Conservation (phyloP, 2,329 filamentous ascomycete species). For the Xenoacremonium recifei region DNA sequence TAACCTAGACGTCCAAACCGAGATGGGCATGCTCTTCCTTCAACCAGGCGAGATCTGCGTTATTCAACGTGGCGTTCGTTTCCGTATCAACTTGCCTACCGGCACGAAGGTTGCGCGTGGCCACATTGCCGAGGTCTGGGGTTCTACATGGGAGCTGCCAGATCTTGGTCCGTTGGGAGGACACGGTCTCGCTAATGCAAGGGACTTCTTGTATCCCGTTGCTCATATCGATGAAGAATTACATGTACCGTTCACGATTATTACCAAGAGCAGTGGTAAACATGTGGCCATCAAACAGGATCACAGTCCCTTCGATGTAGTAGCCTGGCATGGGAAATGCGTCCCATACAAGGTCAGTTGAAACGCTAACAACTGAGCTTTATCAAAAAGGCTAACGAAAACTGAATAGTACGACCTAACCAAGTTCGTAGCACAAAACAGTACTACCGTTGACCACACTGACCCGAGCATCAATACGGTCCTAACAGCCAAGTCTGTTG, state of each 20-base stretch:
- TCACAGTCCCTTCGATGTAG: slow-evolving; percentile 73
- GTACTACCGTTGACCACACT: slow-evolving; percentile 48
- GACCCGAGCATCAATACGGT: slow-evolving; percentile 43
- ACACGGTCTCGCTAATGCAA: slow-evolving; percentile 67
- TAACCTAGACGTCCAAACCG: slow-evolving; percentile 70
- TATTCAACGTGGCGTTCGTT: slow-evolving; percentile 69
- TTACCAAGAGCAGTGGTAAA: slow-evolving; percentile 62
- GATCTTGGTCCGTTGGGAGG: slow-evolving; percentile 71
- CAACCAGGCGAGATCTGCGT: slow-evolving; percentile 73
- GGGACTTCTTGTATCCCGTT: slow-evolving; percentile 71
- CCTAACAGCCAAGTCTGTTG: slow-evolving; percentile 28
- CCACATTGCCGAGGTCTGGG: slow-evolving; percentile 72
- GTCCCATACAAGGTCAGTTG: slow-evolving; percentile 62
- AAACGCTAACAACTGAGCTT: too few species aligned
- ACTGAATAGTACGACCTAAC: slow-evolving; percentile 61
- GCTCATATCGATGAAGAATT: slow-evolving; percentile 56
- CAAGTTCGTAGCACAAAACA: slow-evolving; percentile 53
- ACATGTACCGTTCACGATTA: slow-evolving; percentile 40
- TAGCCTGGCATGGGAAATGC: slow-evolving; percentile 76
- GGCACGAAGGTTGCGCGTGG: slow-evolving; percentile 56
- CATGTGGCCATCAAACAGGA: slow-evolving; percentile 63
- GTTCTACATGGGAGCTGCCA: slow-evolving; percentile 67
- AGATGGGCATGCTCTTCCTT: slow-evolving; percentile 69
- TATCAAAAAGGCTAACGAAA: too few species aligned
- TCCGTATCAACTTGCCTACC: slow-evolving; percentile 61